phyloP scores from a whole-genome alignment of 1,139 yeast genomes.

The Yamadazyma buinensis region DNA sequence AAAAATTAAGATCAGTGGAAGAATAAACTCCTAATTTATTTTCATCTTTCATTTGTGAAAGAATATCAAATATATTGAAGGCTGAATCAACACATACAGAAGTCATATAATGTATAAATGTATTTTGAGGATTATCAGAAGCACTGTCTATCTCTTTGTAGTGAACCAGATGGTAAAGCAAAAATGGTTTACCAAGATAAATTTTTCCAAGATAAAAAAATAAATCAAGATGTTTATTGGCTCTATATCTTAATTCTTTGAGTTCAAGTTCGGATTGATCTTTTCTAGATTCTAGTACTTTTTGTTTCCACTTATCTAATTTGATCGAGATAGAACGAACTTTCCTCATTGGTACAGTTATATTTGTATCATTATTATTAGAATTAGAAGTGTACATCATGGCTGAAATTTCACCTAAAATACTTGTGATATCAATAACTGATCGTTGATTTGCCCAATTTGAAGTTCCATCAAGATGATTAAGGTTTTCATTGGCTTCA shows the following conservation, averaged over 20 bases:
- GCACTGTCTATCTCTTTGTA: constrained; percentile 6
- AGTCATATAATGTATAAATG: constrained; percentile 16
- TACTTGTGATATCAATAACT: constrained; percentile 12
- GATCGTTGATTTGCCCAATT: constrained; percentile 15
- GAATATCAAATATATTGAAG: constrained; percentile 15
- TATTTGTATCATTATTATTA: constrained; percentile 1
- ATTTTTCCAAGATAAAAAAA: constrained; percentile 16
- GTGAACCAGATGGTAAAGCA: constrained; percentile 17
- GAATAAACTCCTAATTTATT: constrained; percentile 17
- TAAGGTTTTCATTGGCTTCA: constrained; percentile 9
- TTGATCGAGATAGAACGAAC: constrained; percentile 9
- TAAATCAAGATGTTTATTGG: constrained; percentile 15
- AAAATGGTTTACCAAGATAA: constrained; percentile 18
- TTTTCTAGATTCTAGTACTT: constrained; percentile 12
- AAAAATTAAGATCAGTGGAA: constrained; percentile 16
- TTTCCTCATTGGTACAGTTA: constrained; percentile 12
- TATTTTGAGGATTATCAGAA: constrained; percentile 11
- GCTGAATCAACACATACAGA: constrained; percentile 19
- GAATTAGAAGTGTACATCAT: constrained; percentile 10
- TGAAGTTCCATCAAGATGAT: constrained; percentile 13
- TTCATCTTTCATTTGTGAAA: constrained; percentile 13
- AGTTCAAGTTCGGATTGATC: constrained; percentile 13
- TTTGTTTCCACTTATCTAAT: constrained; percentile 10
- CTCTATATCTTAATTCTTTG: constrained; percentile 13
- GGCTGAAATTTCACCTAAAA: constrained; percentile 14